These are phyloP conservation scores for Neophaeococcomyces aloes DNA, from an alignment of 2,329 filamentous ascomycete species.

Conservation along the genomic window DNA sequence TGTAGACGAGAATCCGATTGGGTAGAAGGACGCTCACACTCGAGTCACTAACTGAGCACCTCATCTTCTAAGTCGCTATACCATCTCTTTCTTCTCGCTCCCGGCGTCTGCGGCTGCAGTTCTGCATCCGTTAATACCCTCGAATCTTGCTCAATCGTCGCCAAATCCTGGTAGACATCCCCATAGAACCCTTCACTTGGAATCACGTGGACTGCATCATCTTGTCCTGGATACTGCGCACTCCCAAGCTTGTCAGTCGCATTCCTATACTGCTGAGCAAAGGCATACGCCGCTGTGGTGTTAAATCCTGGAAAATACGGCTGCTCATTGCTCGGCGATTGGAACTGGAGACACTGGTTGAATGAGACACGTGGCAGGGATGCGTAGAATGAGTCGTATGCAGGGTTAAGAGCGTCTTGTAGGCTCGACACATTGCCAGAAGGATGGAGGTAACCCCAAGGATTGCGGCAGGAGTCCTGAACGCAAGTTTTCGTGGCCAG, in stretches of 20 bases:
- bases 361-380: slow-evolving; percentile 16
- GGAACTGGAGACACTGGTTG: slow-evolving; percentile 16
- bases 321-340: slow-evolving; percentile 16
- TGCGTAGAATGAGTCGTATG: slow-evolving; percentile 17
- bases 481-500: slow-evolving; percentile 4
- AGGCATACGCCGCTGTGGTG: background rate
- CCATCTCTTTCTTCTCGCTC: no score
- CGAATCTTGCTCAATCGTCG: no score
- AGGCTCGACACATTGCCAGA: slow-evolving; percentile 13
- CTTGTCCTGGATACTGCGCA: no score
- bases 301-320: slow-evolving; percentile 16
- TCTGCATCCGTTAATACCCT: no score
- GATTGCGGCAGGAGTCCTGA: slow-evolving; percentile 1
- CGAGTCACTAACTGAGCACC: no score
- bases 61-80: no score
- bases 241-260: background rate
- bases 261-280: background rate
- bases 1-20: no score
- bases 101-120: no score
- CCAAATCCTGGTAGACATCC: no score
- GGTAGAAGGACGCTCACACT: no score
- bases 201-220: no score
- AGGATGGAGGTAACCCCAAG: slow-evolving; percentile 11
- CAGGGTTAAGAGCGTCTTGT: slow-evolving; percentile 16
- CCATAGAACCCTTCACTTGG: no score